Evolutionary conservation across 2,329 filamentous ascomycete species (phyloP).

Genomic region (Zasmidium angulare): DNA sequence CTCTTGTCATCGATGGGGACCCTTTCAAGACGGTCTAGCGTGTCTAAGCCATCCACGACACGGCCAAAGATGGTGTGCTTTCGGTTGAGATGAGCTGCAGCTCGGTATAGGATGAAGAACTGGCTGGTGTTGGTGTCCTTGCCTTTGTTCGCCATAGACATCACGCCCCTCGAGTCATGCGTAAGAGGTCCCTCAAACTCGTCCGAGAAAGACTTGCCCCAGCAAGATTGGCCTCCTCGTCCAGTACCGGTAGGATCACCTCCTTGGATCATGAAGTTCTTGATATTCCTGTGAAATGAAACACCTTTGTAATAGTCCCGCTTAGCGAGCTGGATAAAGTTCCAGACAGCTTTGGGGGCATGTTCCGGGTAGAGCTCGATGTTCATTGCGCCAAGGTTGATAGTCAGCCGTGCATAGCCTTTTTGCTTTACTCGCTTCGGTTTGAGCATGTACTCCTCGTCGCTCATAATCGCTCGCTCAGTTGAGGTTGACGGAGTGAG

Average conservation of each 20-base stretch:
- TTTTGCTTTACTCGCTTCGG: constrained; percentile 85
- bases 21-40: constrained; percentile 73
- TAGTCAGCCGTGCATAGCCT: constrained; percentile 87
- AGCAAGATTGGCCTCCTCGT: constrained; percentile 83
- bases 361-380: constrained; percentile 88
- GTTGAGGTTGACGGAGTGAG: constrained; percentile 87
- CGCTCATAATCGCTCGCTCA: constrained; percentile 80
- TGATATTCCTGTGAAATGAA: constrained; percentile 88
- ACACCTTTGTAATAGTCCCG: constrained; percentile 87
- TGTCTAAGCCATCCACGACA: constrained; percentile 69
- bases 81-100: constrained; percentile 79
- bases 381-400: constrained; percentile 79
- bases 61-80: constrained; percentile 97
- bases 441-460: constrained; percentile 96
- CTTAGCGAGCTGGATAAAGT: constrained; percentile 85
- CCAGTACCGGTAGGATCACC: constrained; percentile 93
- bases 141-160: constrained; percentile 98
- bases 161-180: constrained; percentile 76
- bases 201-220: constrained; percentile 92
- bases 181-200: constrained; percentile 86
- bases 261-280: constrained; percentile 96
- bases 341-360: constrained; percentile 93
- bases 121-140: constrained; percentile 97
- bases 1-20: constrained; percentile 73
- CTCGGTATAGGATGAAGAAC: constrained; percentile 89